A percentile compares a stretch with the other conserved stretches of the same genome.
Conservation (phyloP, 2,329 filamentous ascomycete species). For the Beauveria rudraprayagi region DNA sequence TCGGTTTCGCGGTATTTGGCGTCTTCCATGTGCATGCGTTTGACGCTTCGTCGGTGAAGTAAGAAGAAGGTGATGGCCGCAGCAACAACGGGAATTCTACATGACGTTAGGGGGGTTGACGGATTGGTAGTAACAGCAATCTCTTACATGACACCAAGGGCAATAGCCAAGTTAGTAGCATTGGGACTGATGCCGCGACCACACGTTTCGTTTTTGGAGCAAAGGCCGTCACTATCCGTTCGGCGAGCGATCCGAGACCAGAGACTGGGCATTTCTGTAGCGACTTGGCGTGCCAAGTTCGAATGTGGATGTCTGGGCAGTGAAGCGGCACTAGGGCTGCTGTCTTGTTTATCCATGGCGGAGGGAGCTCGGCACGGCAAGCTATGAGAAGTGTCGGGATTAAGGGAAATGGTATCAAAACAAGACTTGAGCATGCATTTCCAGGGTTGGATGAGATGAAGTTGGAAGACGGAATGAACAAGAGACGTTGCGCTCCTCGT, state of each 20-base stretch:
- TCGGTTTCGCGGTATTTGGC: slow-evolving; percentile 79
- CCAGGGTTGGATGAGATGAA: not conserved
- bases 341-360: slow-evolving; percentile 4
- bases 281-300: slow-evolving; percentile 4
- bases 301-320: slow-evolving; percentile 1
- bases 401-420: not conserved
- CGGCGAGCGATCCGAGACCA: slow-evolving; percentile 6
- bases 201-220: slow-evolving; percentile 37
- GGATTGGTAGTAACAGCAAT: not conserved
- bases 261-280: slow-evolving; percentile 1
- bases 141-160: slow-evolving; percentile 63
- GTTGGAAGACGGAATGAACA: not conserved
- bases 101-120: slow-evolving; percentile 15
- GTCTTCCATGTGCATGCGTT: slow-evolving; percentile 69
- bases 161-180: slow-evolving; percentile 57
- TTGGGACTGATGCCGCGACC: slow-evolving; percentile 50
- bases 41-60: slow-evolving; percentile 71
- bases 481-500: slow-evolving; percentile 10
- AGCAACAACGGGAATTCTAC: slow-evolving; percentile 66
- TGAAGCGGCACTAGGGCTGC: not conserved
- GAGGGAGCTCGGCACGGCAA: not conserved
- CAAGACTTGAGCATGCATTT: slow-evolving; percentile 2
- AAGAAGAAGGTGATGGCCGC: slow-evolving; percentile 62
- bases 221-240: not conserved
- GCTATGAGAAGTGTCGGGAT: not conserved